Conservation (phyloP, 495 filamentous ascomycete species). For the Bacidia rubella region DNA sequence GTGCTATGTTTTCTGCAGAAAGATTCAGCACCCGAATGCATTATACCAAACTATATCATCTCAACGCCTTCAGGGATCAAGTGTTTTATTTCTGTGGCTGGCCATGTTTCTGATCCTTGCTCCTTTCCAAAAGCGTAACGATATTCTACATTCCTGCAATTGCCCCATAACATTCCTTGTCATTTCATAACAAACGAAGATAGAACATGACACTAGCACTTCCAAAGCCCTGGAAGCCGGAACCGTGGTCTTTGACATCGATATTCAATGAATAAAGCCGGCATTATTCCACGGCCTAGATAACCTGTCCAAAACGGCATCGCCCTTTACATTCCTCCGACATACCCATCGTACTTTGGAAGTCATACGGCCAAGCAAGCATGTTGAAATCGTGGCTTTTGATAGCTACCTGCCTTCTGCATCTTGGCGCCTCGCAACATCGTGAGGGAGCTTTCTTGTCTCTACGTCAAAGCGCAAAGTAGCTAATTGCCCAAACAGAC, state of each 20-base stretch:
- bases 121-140: too few species aligned
- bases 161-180: too few species aligned
- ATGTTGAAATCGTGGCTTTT: neutral
- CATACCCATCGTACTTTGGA: neutral
- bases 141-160: too few species aligned
- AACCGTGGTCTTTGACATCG: neutral
- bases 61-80: too few species aligned
- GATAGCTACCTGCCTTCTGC: neutral
- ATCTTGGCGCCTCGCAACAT: neutral
- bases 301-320: neutral
- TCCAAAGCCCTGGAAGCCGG: too few species aligned
- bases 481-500: neutral
- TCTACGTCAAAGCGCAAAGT: neutral
- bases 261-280: neutral
- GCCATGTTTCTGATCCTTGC: too few species aligned
- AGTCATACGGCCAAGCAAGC: neutral
- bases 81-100: too few species aligned
- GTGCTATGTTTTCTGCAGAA: too few species aligned
- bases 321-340: neutral
- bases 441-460: neutral
- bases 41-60: too few species aligned
- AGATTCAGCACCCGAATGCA: too few species aligned
- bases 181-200: too few species aligned
- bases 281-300: neutral
- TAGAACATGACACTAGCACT: too few species aligned